Evolutionary conservation across 108 stramenopile species (phyloP).

Genomic region (Halocafeteria seosinensis): DNA sequence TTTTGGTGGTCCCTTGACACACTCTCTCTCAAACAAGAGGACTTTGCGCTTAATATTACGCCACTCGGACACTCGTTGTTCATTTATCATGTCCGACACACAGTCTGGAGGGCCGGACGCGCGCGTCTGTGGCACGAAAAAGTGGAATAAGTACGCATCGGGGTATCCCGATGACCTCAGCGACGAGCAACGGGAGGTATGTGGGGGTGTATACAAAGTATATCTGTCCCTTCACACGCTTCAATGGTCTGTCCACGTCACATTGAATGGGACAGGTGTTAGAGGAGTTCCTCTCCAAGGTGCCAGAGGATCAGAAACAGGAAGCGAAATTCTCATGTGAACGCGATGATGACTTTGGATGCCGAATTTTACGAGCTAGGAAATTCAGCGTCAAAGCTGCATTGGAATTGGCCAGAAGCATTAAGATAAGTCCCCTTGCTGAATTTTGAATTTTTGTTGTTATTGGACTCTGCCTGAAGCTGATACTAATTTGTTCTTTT

Average conservation of each 20-base stretch:
- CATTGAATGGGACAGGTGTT: not conserved
- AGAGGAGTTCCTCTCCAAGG: not conserved
- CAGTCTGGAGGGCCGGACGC: no score
- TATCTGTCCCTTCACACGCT: not conserved
- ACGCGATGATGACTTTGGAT: not conserved
- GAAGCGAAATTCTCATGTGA: slow-evolving; percentile 4
- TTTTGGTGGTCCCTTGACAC: no score
- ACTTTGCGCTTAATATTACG: no score
- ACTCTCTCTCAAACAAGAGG: no score
- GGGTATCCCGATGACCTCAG: not conserved
- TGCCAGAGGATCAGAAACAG: not conserved
- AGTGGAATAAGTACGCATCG: not conserved
- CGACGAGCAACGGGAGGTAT: not conserved
- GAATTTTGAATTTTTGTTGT: not conserved
- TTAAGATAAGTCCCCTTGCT: slow-evolving; percentile 6
- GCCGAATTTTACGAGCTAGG: slow-evolving; percentile 12
- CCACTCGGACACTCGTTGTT: no score
- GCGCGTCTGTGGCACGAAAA: not conserved
- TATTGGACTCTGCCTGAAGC: slow-evolving; percentile 1
- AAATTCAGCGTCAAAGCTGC: slow-evolving; percentile 8
- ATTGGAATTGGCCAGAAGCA: not conserved
- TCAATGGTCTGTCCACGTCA: not conserved
- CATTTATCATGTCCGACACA: no score
- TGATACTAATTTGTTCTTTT: not conserved
- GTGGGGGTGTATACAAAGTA: not conserved